Base-by-base conservation (phyloP, 2,329 filamentous ascomycete species). In the Penicillium sp. region DNA sequence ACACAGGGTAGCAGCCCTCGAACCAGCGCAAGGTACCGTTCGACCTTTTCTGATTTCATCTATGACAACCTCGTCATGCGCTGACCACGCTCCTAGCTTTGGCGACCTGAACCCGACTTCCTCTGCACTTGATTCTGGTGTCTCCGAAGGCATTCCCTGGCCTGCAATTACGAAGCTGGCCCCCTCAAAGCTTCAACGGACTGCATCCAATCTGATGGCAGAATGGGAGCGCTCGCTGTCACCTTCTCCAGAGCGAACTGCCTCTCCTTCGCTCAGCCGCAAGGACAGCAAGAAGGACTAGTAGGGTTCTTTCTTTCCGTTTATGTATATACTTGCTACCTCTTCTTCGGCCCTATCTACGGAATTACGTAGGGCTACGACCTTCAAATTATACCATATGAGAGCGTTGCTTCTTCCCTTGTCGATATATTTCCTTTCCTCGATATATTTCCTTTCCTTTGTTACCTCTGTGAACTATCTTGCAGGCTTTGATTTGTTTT, bases 181-280 rank as follows among this genome's bases (percentile, higher is more conserved):
- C 9, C 89, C 91, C 0, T 86, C 85, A 63, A 91, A 90, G 65
- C 77, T 97, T 63, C 90, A 91, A 70, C 84, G 86, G 36, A 93
- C 90, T 0, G 90, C 92, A n/a, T 89, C 87, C 35, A 89, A 88
- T 59, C 80, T 96, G 55, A 91, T 97, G 85, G 88, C 87, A 61
- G 91, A 96, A 69, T 96, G 91, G 90, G 93, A 97, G 77, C 90
- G 86, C 72, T 89, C 84, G 62, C 77, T 92, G 14, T 85, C 82
- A 2, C 80, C 84, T 33, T 77, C 82, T 1, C 66, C 73, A 4
- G 70, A 71, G 31, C 60, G 65, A 31, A 61, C 59, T 40, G 46
- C 52, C 35, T 65, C 62, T 35, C 57, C 65, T 33, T 55, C 54
- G 6, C 52, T 58, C 9, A 56, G 17, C 9, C 52, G 56, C 31